These are phyloP conservation scores for Lipomyces yarrowii DNA, from an alignment of 1,139 yeast genomes.

Conservation along the genomic window DNA sequence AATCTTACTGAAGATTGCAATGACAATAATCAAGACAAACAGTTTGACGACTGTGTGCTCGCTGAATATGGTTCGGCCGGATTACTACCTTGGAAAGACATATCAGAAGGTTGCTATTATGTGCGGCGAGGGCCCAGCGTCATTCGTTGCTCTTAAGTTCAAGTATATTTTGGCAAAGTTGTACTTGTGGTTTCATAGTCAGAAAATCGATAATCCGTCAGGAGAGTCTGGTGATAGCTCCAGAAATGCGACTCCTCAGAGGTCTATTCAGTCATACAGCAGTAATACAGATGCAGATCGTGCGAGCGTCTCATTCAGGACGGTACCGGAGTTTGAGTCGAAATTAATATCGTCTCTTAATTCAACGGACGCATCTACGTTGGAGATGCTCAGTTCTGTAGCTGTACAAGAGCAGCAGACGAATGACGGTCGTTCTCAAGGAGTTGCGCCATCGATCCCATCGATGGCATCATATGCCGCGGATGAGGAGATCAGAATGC, in stretches of 20 bases:
- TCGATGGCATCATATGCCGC: not conserved
- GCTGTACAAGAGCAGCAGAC: conserved; percentile 9
- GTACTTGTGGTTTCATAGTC: conserved; percentile 21
- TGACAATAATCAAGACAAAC: conserved; percentile 6
- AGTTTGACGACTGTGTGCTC: conserved; percentile 18
- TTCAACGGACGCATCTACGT: conserved; percentile 9
- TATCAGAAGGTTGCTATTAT: conserved; percentile 12
- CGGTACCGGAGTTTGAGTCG: not conserved
- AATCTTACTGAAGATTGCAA: conserved; percentile 19
- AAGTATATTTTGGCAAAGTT: conserved; percentile 19
- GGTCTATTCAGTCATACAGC: not conserved
- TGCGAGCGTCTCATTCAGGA: not conserved
- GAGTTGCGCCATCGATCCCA: not conserved
- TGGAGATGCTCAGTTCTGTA: conserved; percentile 17
- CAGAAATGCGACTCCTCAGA: not conserved
- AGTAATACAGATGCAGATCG: not conserved
- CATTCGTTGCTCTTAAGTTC: conserved; percentile 13
- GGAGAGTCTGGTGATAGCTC: not conserved
- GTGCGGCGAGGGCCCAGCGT: conserved; percentile 8
- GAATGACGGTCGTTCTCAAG: not conserved
- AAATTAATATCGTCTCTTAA: not conserved
- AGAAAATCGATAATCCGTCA: conserved; percentile 2
- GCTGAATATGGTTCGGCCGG: conserved; percentile 16
- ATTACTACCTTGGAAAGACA: conserved; percentile 22
- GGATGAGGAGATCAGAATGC: conserved; percentile 2